These are phyloP conservation scores for Eucalyptus sp. DNA, from an alignment of 345 rosid species.

Conservation along the genomic window DNA sequence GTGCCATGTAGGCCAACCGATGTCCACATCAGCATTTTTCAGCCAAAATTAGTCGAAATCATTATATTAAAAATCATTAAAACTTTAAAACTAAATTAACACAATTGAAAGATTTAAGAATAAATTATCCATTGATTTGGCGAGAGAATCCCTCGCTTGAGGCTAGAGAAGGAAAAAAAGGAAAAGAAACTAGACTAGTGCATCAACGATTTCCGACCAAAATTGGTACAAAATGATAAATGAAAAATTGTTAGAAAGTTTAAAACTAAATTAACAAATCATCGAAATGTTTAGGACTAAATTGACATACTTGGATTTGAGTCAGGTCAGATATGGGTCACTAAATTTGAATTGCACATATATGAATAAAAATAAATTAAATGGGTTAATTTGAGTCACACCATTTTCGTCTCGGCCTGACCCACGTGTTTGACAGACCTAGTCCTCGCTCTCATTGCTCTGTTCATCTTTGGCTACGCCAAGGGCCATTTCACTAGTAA, in stretches of 20 bases:
- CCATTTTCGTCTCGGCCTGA: too few species aligned
- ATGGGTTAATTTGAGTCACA: background rate
- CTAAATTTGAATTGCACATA: background rate
- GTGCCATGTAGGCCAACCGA: background rate
- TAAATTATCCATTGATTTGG: background rate
- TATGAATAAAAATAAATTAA: too few species aligned
- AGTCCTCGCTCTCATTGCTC: slow-evolving; percentile 42
- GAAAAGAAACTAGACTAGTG: too few species aligned
- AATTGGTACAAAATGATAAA: too few species aligned
- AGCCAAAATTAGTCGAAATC: too few species aligned
- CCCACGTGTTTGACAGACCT: rapidly evolving
- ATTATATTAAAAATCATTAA: background rate
- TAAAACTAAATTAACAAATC: too few species aligned
- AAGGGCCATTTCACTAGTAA: slow-evolving; percentile 66
- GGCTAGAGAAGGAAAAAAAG: background rate
- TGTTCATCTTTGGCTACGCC: slow-evolving; percentile 60
- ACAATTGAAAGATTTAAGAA: background rate
- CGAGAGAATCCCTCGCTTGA: background rate
- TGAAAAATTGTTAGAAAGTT: too few species aligned
- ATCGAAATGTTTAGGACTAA: rapidly evolving
- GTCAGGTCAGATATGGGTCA: rapidly evolving
- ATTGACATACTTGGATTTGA: rapidly evolving
- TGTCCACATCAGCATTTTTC: background rate
- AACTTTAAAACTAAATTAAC: too few species aligned
- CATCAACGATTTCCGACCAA: rapidly evolving